phyloP scores from a whole-genome alignment of 108 stramenopile genomes.

The Conticribra guillardii region DNA sequence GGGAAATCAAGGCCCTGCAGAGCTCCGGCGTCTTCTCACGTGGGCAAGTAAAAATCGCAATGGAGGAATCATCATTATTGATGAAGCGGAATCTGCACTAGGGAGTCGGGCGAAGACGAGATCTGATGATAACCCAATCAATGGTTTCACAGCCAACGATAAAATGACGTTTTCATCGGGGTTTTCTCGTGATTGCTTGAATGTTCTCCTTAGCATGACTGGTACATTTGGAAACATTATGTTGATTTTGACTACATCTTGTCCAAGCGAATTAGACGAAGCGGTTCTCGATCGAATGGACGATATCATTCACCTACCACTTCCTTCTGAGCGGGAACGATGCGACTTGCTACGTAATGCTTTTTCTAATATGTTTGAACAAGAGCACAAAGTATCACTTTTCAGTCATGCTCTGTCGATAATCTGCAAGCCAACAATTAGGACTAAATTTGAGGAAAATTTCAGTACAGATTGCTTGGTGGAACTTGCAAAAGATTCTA shows the following conservation, averaged over 20 bases:
- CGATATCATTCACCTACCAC: conserved; percentile 73
- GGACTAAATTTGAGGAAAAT: conserved; percentile 24
- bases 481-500: conserved; percentile 22
- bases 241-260: conserved; percentile 88
- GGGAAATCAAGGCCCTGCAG: conserved; percentile 80
- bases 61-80: conserved; percentile 85
- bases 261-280: conserved; percentile 84
- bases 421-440: no score
- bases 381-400: neutral
- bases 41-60: conserved; percentile 69
- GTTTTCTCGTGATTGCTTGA: conserved; percentile 54
- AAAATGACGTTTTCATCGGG: conserved; percentile 4
- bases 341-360: conserved; percentile 56
- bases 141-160: neutral
- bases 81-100: conserved; percentile 88
- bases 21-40: conserved; percentile 79
- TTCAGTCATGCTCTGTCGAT: no score
- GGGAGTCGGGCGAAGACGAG: conserved; percentile 36
- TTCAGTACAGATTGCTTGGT: neutral
- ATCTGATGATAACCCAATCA: neutral
- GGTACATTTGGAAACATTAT: conserved; percentile 78
- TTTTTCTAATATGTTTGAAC: conserved; percentile 49
- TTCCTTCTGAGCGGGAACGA: conserved; percentile 61
- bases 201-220: conserved; percentile 81
- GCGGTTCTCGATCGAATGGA: conserved; percentile 90